phyloP scores from a whole-genome alignment of 805 yeast genomes.

The Candida pini region DNA sequence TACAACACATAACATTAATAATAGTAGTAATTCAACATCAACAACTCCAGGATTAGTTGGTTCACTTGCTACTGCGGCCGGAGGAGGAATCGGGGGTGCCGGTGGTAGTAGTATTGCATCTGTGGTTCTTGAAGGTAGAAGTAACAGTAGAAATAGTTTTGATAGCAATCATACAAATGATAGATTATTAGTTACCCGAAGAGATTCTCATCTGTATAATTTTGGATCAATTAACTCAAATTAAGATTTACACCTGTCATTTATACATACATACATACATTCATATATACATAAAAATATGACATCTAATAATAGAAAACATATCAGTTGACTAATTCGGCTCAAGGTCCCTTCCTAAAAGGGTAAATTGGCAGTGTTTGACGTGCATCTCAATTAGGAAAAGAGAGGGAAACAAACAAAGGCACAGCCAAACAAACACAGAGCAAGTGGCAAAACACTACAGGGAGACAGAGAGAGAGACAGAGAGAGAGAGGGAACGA shows the following conservation, averaged over 20 bases:
- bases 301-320: too few relatives aligned
- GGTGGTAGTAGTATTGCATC: not conserved
- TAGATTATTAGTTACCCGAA: not conserved
- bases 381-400: too few relatives aligned
- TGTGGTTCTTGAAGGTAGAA: constrained; percentile 1
- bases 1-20: not conserved
- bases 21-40: not conserved
- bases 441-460: too few relatives aligned
- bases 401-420: too few relatives aligned
- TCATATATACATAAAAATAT: not conserved
- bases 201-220: constrained; percentile 2
- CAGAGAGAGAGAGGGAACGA: too few relatives aligned
- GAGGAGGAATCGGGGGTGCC: not conserved
- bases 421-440: too few relatives aligned
- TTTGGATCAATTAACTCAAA: constrained; percentile 1
- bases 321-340: too few relatives aligned
- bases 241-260: too few relatives aligned
- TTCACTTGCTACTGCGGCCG: not conserved
- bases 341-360: too few relatives aligned
- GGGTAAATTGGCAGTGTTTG: too few relatives aligned
- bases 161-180: not conserved
- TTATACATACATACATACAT: not conserved
- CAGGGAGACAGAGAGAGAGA: too few relatives aligned
- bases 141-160: not conserved
- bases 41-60: not conserved